Evolutionary conservation across 2,329 filamentous ascomycete species (phyloP), one percentile per base, ranked within the genome.

Genomic region (Fusarium tricinctum): DNA sequence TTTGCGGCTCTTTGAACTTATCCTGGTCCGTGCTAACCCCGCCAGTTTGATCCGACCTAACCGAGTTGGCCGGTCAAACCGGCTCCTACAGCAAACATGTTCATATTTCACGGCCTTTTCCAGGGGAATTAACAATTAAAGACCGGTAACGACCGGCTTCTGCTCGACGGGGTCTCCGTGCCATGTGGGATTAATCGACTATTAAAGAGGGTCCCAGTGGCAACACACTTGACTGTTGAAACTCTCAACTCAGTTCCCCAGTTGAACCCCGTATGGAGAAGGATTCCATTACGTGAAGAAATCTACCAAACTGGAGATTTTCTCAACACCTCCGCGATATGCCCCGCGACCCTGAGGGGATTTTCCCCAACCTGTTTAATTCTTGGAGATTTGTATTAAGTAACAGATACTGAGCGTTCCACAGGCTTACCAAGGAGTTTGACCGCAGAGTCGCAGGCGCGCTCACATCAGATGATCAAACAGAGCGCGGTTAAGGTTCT

Each of bases 91-190:
- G 20, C 32, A 46, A 43, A 19, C 20, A 35, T 30, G 26, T 38
- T 23, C 46, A 6, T 22, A 23, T 54, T 12, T 26, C 15, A 35
- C 43, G 28, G 42, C 13, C 7, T 23, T 44, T 63, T 30, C 32
- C 58, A 47, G 56, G 46, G 46, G 48, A 39, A 35, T 50, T 30
- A 28, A 8, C 20, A 39, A 35, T 50, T 30, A 28, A 8, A 17
- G 43, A 68, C 66, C 66, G 66, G 66, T 56, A 69, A 62, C 66
- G 66, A 69, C 66, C 66, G 66, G 66, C 55, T 58, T 40, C 44
- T 38, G 4, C 10, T 40, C 35, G 14, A 51, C 46, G 60, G 46
- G 55, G 23, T 66, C 35, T 17, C 60, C 60, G 52, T 66, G 7
- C 49, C 52, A 58, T 59, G 51, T 58, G 59, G 59, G 30, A 47